Base-by-base conservation (phyloP, 129 eudicot species). In the Helichrysum umbraculigerum region DNA sequence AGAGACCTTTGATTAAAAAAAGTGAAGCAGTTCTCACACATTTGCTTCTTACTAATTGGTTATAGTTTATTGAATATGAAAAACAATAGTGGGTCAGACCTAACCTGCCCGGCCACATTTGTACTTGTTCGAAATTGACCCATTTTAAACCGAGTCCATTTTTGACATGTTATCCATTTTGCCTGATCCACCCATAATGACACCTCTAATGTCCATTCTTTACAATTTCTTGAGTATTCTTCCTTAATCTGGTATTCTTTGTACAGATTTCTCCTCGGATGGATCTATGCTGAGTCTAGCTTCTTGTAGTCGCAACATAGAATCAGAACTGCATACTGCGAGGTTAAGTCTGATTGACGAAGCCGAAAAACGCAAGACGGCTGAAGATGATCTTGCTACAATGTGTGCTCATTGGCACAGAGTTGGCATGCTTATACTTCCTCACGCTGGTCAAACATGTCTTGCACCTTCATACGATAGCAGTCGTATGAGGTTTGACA, bases 241-340 rank as follows among this genome's bases (percentile, higher is more conserved):
- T 39, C 33, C 44, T 20, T 69, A 21, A 61, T 50, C 42, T 34
- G 71, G 37, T 71, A 17, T 22, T 73, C 39, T 50, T 21, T 59
- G 29, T 39, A 50, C 91, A 92, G 96, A 85, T 42, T 92, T 91
- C 74, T 85, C 87, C 72, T 78, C 88, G 0, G 95, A 92, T 50
- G 87, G 89, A 73, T 89, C 90, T 54, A 20, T 69, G 29, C 70
- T 88, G 59, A 86, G 71, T 41, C 68, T 69, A 32, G 75, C 67
- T 75, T 77, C 87, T 5, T 69, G 70, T 83, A 83, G 75, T n/a
- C 88, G 61, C 16, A 81, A 68, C 74, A 16, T 78, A 66, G 92
- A 85, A 74, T 83, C 88, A 54, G 91, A 87, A 28, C 68, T 87
- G 75, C 86, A 77, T 35, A 70, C 89, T 19, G 30, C 84, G 65